Percentiles rank a stretch among this genome's conserved stretches.
phyloP scores from a whole-genome alignment of 345 rosid genomes.

The Gossypium australe region DNA sequence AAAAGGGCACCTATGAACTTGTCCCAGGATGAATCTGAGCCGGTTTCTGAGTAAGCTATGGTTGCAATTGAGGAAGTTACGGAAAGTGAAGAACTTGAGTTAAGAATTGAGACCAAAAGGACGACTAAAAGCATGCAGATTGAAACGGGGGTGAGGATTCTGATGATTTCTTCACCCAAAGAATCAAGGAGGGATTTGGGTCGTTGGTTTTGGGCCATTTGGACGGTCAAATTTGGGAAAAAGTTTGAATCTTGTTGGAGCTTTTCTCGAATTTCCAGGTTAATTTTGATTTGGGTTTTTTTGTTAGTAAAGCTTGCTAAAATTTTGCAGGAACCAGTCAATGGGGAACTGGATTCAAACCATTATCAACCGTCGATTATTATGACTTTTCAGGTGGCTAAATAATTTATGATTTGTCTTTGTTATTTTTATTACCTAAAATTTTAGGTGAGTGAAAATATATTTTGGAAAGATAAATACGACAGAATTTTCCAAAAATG shows the following conservation, averaged over 20 bases:
- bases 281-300: not conserved
- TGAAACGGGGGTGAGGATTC: conserved; percentile 79
- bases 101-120: conserved; percentile 61
- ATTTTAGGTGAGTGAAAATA: too few relatives aligned
- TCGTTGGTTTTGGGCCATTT: conserved; percentile 61
- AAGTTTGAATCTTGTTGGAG: conserved; percentile 11
- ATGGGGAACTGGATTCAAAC: not conserved
- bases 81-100: conserved; percentile 43
- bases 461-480: too few relatives aligned
- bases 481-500: too few relatives aligned
- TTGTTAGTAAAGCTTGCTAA: not conserved
- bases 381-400: not conserved
- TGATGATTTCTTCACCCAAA: conserved; percentile 77
- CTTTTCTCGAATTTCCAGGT: not conserved
- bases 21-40: conserved; percentile 68
- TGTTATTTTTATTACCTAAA: too few relatives aligned
- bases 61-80: conserved; percentile 52
- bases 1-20: conserved; percentile 74
- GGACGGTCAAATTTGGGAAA: conserved; percentile 18
- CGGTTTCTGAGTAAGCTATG: conserved; percentile 64
- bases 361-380: not conserved
- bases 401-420: too few relatives aligned
- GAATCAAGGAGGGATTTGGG: conserved; percentile 51
- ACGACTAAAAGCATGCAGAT: conserved; percentile 87
- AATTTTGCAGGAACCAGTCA: not conserved